Evolutionary conservation across 768 basidiomycete genomes (phyloP).

Genomic region (Candolleomyces aberdarensis): DNA sequence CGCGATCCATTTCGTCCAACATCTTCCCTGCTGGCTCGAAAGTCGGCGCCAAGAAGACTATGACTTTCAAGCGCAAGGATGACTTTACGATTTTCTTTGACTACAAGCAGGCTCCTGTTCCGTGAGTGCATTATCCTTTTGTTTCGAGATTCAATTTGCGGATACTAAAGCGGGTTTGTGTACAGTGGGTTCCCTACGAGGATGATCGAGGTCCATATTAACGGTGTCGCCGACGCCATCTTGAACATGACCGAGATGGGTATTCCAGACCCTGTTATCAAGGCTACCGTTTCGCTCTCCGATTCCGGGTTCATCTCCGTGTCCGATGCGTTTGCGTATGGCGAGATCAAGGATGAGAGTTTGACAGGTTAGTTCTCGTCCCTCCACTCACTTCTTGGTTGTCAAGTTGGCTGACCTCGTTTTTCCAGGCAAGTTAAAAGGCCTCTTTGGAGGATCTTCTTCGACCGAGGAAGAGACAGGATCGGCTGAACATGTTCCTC

Average conservation of each 20-base stretch:
- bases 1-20: slow-evolving; percentile 69
- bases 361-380: slow-evolving; percentile 51
- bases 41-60: slow-evolving; percentile 76
- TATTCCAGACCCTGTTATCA: slow-evolving; percentile 79
- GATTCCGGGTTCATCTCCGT: slow-evolving; percentile 86
- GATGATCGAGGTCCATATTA: slow-evolving; percentile 70
- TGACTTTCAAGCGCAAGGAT: slow-evolving; percentile 81
- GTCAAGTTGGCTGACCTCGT: background rate
- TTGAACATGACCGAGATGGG: slow-evolving; percentile 82
- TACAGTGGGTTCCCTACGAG: slow-evolving; percentile 68
- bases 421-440: slow-evolving; percentile 75
- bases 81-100: slow-evolving; percentile 79
- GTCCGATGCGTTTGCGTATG: slow-evolving; percentile 73
- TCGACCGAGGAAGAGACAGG: slow-evolving; percentile 39
- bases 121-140: slow-evolving; percentile 41
- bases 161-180: background rate
- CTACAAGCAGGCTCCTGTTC: slow-evolving; percentile 64
- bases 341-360: slow-evolving; percentile 80
- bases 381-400: background rate
- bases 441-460: slow-evolving; percentile 68
- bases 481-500: slow-evolving; percentile 41
- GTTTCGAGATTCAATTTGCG: too few species aligned
- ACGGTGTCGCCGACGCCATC: slow-evolving; percentile 72
- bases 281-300: slow-evolving; percentile 78
- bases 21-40: slow-evolving; percentile 81